These are phyloP conservation scores for Triticum urartu DNA, from an alignment of 176 grass and related monocot genomes.

Conservation along the genomic window DNA sequence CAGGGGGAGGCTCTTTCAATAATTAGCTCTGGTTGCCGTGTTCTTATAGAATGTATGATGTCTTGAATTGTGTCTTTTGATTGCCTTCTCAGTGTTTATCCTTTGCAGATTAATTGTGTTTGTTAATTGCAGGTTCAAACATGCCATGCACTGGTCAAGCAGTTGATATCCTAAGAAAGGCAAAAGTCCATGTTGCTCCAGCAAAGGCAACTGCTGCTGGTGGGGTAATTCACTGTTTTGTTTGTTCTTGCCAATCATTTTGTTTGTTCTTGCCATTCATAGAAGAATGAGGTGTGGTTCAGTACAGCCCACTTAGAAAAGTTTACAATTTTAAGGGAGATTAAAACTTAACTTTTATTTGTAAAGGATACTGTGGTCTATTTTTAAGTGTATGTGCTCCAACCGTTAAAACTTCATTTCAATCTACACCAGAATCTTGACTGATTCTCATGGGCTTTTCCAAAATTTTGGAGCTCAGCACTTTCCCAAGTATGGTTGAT, in stretches of 20 bases:
- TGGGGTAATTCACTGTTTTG: conserved; percentile 78
- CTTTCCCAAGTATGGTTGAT: background rate
- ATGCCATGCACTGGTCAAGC: conserved; percentile 90
- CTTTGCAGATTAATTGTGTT: conserved; percentile 22
- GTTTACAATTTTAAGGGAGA: background rate
- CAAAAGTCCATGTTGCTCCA: conserved; percentile 87
- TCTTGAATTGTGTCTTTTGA: conserved; percentile 28
- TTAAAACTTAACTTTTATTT: background rate
- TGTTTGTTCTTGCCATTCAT: conserved; percentile 6
- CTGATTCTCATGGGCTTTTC: background rate
- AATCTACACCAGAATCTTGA: background rate
- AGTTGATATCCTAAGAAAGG: conserved; percentile 90
- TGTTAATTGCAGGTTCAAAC: conserved; percentile 72
- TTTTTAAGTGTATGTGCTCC: background rate
- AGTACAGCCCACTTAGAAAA: background rate
- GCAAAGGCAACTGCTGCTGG: conserved; percentile 91
- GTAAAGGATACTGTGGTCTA: background rate
- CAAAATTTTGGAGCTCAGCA: background rate
- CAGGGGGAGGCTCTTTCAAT: conserved; percentile 75
- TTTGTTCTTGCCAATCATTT: conserved; percentile 17
- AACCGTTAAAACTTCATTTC: background rate
- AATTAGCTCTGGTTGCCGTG: conserved; percentile 75
- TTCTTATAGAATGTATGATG: conserved; percentile 85
- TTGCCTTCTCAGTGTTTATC: background rate
- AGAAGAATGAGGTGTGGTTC: conserved; percentile 4